Conservation (phyloP, 2,329 filamentous ascomycete species). For the Neonectria faginata region DNA sequence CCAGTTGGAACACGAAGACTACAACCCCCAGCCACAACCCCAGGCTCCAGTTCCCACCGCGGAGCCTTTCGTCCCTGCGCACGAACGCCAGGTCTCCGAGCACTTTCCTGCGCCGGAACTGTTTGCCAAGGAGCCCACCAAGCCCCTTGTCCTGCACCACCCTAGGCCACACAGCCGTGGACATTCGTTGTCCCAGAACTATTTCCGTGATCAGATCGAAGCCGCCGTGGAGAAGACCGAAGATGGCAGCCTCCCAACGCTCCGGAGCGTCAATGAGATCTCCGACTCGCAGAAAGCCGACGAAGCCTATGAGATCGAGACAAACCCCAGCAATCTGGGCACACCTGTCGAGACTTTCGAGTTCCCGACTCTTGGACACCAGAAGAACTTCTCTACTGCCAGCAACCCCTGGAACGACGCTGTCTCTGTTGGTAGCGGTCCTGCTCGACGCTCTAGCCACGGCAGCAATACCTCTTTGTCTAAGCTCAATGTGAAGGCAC, state of each 20-base stretch:
- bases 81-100: conserved; percentile 59
- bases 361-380: conserved; percentile 62
- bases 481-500: conserved; percentile 88
- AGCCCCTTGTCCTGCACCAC: conserved; percentile 73
- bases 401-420: conserved; percentile 74
- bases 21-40: conserved; percentile 70
- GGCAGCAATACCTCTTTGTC: conserved; percentile 77
- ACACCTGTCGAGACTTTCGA: conserved; percentile 69
- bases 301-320: conserved; percentile 75
- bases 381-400: conserved; percentile 65
- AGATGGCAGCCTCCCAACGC: conserved; percentile 54
- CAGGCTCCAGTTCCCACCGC: conserved; percentile 40
- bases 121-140: conserved; percentile 65
- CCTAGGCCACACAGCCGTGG: conserved; percentile 79
- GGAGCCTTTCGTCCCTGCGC: conserved; percentile 46
- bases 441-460: conserved; percentile 62
- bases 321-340: conserved; percentile 78
- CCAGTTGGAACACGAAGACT: conserved; percentile 82
- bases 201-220: conserved; percentile 69
- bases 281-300: conserved; percentile 57
- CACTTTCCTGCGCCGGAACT: conserved; percentile 62
- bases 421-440: conserved; percentile 54
- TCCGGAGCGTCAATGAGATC: conserved; percentile 56
- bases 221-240: conserved; percentile 52
- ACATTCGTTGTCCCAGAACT: conserved; percentile 76